Percentiles rank a stretch among this genome's conserved stretches.
Evolutionary conservation across 768 basidiomycete species (phyloP).

Genomic region (Termitomyces sp.): DNA sequence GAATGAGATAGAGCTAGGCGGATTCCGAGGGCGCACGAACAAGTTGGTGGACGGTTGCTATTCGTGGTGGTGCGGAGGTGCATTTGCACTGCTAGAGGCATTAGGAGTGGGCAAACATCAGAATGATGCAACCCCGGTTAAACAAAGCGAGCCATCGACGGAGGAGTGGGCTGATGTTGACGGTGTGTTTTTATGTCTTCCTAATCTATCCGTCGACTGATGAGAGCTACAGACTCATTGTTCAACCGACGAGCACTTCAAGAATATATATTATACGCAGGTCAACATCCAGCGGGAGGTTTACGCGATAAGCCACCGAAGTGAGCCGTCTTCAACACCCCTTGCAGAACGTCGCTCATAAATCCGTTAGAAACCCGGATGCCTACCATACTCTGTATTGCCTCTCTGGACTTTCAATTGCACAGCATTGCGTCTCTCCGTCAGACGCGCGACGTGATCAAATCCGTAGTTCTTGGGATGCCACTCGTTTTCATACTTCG

Average conservation of each 20-base stretch:
- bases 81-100: slow-evolving; percentile 75
- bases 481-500: not conserved
- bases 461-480: slow-evolving; percentile 39
- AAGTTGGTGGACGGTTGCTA: slow-evolving; percentile 99
- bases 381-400: slow-evolving; percentile 95
- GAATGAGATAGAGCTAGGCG: slow-evolving; percentile 77
- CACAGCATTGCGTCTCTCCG: slow-evolving; percentile 75
- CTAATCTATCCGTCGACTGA: slow-evolving; percentile 4
- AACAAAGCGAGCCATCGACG: slow-evolving; percentile 25
- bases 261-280: slow-evolving; percentile 82
- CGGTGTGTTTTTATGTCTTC: slow-evolving; percentile 38
- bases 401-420: slow-evolving; percentile 82
- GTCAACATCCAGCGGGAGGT: slow-evolving; percentile 84
- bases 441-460: slow-evolving; percentile 35
- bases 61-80: slow-evolving; percentile 98
- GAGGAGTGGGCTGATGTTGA: slow-evolving; percentile 72
- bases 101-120: slow-evolving; percentile 40
- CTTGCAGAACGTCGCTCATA: not conserved
- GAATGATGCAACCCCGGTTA: slow-evolving; percentile 32
- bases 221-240: slow-evolving; percentile 36
- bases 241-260: slow-evolving; percentile 74
- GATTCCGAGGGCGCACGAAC: slow-evolving; percentile 91
- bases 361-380: slow-evolving; percentile 65
- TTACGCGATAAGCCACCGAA: slow-evolving; percentile 95
- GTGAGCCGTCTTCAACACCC: slow-evolving; percentile 40